Percentiles rank a stretch among this genome's conserved stretches.
These are phyloP conservation scores for Solanum chaucha DNA, from an alignment of 257 asterid species.

Conservation along the genomic window DNA sequence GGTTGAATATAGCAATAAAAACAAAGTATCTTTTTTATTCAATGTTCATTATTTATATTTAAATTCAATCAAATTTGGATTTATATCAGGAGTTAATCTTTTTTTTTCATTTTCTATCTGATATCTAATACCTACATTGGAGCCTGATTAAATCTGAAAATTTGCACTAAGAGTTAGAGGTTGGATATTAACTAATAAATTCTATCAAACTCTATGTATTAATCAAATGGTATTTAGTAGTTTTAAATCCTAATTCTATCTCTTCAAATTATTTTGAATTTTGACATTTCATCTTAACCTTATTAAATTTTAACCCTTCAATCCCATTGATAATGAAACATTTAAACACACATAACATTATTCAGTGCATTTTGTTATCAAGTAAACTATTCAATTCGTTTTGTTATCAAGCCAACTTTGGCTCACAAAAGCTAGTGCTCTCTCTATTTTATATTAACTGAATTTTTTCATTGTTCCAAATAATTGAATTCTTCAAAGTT, in stretches of 20 bases:
- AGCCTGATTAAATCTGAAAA: too few relatives aligned
- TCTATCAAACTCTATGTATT: background rate
- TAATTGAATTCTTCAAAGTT: too few relatives aligned
- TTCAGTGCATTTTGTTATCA: background rate
- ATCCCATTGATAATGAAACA: background rate
- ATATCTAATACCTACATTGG: too few relatives aligned
- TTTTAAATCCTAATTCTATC: background rate
- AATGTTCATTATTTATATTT: fast-evolving
- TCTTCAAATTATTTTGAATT: background rate
- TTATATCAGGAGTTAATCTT: too few relatives aligned
- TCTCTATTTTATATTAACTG: background rate
- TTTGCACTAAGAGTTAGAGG: fast-evolving
- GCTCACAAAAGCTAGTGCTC: background rate
- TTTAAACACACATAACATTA: background rate
- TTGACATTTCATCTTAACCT: too few relatives aligned
- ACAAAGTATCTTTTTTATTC: background rate
- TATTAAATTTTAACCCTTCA: background rate
- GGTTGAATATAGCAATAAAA: background rate
- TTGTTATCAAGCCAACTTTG: too few relatives aligned
- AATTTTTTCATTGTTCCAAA: too few relatives aligned
- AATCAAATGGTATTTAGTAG: background rate
- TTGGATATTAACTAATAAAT: background rate
- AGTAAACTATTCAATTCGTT: too few relatives aligned
- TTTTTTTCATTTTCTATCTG: too few relatives aligned
- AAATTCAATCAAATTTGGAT: fast-evolving